Base-by-base conservation (phyloP, 164 flowering plant genomes). In the Vitis riparia region DNA sequence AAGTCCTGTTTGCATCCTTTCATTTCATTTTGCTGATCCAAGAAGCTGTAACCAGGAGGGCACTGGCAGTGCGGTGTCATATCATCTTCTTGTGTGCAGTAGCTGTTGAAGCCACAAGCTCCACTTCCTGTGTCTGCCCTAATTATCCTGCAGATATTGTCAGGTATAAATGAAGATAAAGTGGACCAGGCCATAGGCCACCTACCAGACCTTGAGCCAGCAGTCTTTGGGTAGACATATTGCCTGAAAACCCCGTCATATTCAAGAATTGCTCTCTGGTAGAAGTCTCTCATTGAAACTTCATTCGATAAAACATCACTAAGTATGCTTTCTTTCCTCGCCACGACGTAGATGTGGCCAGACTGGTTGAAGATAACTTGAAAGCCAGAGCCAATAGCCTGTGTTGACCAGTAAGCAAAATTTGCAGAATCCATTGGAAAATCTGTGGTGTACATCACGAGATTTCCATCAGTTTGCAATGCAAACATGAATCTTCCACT, bases 401-500 rank as follows among this genome's bases (percentile, higher is more conserved):
- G 3, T 16, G n/a, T 23, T 17, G 53, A 44, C 63, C 17, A 48
- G 47, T 44, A 59, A 5, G 57, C 11, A 23, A 11, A 17, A 48
- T 19, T 23, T 13, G 47, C 17, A 19, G 51, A 10, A 9, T 44
- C 27, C 47, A 16, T 5, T 3, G 69, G 69, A 13, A 19, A 55
- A 30, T 49, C 27, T n/a, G 12, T 29, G 4, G 69, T 51, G 49
- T 65, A 63, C 11, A 65, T 14, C 56, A 56, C 65, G 3, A 65
- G 67, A 59, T 71, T 65, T 23, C 74, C 74, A 59, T 57, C 58
- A 11, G 11, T 2, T 48, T 48, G 53, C 13, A 65, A 0, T 9
- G 44, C 7, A 15, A 64, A 17, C 51, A 10, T 3, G 44, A 71
- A 71, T 53, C 74, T 71, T 29, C 74, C 74, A 12, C 50, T 57